Evolutionary conservation across 2,329 filamentous ascomycete genomes (phyloP).

Genomic region (Zymoseptoria passerinii): DNA sequence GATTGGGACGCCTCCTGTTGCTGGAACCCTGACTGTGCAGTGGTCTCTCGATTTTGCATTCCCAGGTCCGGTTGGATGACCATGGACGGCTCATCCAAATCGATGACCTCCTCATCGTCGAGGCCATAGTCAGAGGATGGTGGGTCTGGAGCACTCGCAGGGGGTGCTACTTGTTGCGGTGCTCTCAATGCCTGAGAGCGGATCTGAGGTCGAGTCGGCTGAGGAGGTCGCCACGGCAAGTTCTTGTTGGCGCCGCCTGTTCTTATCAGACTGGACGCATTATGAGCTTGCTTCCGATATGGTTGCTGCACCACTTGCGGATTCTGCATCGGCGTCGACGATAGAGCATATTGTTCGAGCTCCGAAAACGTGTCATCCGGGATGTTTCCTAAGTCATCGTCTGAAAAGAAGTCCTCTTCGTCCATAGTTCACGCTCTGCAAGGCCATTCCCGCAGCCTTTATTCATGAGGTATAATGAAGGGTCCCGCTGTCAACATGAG

Average conservation of each 20-base stretch:
- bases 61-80: constrained; percentile 21
- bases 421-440: neutral
- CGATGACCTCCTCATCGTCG: constrained; percentile 39
- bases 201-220: constrained; percentile 7
- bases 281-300: constrained; percentile 16
- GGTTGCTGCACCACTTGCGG: constrained; percentile 6
- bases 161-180: constrained; percentile 12
- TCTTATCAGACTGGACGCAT: constrained; percentile 16
- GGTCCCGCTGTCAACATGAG: neutral
- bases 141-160: constrained; percentile 18
- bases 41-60: neutral
- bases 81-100: constrained; percentile 35
- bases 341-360: constrained; percentile 38
- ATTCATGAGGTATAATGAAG: neutral
- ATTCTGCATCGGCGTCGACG: constrained; percentile 34
- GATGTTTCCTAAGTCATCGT: constrained; percentile 39
- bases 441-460: neutral
- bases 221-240: constrained; percentile 25
- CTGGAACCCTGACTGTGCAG: neutral
- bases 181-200: constrained; percentile 1
- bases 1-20: constrained; percentile 1
- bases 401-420: constrained; percentile 40
- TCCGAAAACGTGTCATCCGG: constrained; percentile 38
- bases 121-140: constrained; percentile 38
- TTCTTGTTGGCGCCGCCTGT: constrained; percentile 14